Percentiles rank a stretch among this genome's conserved stretches.
Conservation (phyloP, 2,329 filamentous ascomycete species). For the Metarhizium guizhouense region DNA sequence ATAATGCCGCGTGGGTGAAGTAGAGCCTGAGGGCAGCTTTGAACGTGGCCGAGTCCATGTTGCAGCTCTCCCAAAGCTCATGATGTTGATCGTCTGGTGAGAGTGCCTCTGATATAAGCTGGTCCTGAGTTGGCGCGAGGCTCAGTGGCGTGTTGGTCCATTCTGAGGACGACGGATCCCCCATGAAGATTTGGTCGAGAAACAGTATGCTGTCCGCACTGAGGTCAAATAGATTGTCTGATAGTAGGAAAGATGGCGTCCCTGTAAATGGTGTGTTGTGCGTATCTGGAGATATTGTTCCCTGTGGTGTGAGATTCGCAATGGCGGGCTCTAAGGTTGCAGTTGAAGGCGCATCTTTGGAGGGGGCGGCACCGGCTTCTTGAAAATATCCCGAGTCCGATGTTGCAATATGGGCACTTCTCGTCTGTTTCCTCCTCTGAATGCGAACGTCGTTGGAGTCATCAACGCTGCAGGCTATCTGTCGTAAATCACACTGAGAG, state of each 20-base stretch:
- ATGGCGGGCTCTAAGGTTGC: too few species aligned
- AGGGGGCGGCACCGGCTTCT: too few species aligned
- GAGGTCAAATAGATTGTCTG: constrained; percentile 11
- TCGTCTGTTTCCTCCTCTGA: too few species aligned
- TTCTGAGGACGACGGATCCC: constrained; percentile 7
- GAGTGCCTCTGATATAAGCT: background rate
- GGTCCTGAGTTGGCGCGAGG: background rate
- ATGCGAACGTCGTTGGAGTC: constrained; percentile 14
- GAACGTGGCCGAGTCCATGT: too few species aligned
- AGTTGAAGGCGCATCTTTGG: too few species aligned
- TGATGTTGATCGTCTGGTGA: too few species aligned
- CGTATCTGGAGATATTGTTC: background rate
- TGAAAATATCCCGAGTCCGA: too few species aligned
- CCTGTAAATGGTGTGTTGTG: background rate
- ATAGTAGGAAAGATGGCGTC: background rate
- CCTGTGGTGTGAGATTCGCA: background rate
- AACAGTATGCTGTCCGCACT: constrained; percentile 15
- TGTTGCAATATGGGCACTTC: too few species aligned
- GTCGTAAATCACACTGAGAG: constrained; percentile 14
- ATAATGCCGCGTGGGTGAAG: too few species aligned
- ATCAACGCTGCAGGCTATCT: constrained; percentile 9
- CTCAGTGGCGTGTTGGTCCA: constrained; percentile 3
- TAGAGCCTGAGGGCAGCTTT: too few species aligned
- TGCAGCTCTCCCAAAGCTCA: too few species aligned
- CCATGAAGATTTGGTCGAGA: constrained; percentile 15